These are phyloP conservation scores for Bonia amplexicaulis DNA, from an alignment of 176 grass and related monocot genomes.

Conservation along the genomic window DNA sequence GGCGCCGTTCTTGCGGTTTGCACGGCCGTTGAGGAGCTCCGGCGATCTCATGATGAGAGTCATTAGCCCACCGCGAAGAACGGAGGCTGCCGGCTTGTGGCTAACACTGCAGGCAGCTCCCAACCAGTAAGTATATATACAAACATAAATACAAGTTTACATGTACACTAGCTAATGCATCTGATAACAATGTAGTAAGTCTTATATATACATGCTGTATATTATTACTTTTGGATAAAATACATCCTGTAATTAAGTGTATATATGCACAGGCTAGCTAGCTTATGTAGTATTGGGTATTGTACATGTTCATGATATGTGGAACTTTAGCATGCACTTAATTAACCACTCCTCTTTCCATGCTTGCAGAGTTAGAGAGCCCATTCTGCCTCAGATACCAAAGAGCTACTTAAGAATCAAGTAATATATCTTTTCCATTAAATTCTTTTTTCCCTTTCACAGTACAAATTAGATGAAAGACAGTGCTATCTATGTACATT, in stretches of 20 bases:
- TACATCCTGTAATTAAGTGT: background rate
- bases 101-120: conserved; percentile 58
- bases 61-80: conserved; percentile 48
- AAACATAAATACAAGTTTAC: background rate
- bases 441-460: background rate
- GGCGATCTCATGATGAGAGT: conserved; percentile 50
- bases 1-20: conserved; percentile 28
- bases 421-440: conserved; percentile 32
- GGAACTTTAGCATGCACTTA: background rate
- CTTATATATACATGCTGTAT: background rate
- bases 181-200: background rate
- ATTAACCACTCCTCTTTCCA: conserved; percentile 3
- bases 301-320: background rate
- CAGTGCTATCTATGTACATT: background rate
- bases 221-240: background rate
- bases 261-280: background rate
- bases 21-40: conserved; percentile 28
- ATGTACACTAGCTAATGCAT: background rate
- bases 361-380: conserved; percentile 63
- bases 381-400: conserved; percentile 87
- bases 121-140: conserved; percentile 60
- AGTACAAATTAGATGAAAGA: background rate
- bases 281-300: background rate
- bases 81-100: conserved; percentile 64
- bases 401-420: conserved; percentile 97